These are phyloP conservation scores for Neonectria sp. DNA, from an alignment of 2,329 filamentous ascomycete species.

Conservation along the genomic window DNA sequence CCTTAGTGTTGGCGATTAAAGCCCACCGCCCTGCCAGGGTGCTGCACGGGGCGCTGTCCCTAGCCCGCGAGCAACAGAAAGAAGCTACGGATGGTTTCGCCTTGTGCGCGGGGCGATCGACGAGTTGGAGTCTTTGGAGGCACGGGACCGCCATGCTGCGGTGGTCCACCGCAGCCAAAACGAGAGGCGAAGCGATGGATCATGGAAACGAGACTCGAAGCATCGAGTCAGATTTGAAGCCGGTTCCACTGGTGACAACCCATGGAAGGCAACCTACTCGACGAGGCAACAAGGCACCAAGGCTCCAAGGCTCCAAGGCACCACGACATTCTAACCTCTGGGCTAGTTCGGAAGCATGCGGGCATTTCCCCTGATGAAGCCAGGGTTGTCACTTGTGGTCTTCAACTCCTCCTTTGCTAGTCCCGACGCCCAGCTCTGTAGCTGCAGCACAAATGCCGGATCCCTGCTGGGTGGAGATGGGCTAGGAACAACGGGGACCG, in stretches of 20 bases:
- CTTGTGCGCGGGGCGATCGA: background rate
- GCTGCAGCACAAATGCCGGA: background rate
- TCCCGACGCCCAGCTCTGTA: background rate
- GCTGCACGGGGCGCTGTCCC: too few species aligned
- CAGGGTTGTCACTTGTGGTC: background rate
- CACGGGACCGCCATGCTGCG: background rate
- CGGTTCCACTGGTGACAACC: background rate
- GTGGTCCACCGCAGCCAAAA: background rate
- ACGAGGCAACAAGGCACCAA: background rate
- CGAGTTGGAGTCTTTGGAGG: background rate
- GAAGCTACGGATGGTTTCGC: background rate
- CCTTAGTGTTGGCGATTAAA: slow-evolving; percentile 2
- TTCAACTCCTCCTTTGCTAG: background rate
- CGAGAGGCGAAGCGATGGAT: background rate
- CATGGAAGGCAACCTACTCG: too few species aligned
- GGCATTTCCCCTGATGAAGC: slow-evolving; percentile 10
- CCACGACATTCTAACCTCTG: background rate
- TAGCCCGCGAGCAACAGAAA: background rate
- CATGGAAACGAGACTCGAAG: background rate
- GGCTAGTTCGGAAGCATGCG: slow-evolving; percentile 13
- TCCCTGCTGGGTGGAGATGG: slow-evolving; percentile 12
- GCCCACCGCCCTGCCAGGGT: background rate
- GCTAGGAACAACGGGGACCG: background rate
- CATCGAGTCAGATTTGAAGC: too few species aligned
- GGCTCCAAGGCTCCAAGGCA: background rate